Evolutionary conservation across 2,329 filamentous ascomycete species (phyloP).

Genomic region (Elsinoe ampelina): DNA sequence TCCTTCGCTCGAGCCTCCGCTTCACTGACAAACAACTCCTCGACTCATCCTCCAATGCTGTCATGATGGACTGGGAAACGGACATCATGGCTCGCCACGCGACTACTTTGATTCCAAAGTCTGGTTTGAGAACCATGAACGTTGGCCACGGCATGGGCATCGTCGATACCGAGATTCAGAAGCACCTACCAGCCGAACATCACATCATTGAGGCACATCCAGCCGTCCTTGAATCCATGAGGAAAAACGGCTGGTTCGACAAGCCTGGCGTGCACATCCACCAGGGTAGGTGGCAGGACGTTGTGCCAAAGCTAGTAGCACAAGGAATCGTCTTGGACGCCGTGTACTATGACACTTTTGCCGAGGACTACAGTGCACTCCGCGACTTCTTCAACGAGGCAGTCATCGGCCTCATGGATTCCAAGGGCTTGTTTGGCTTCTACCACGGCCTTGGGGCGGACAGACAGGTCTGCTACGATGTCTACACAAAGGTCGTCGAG

Average conservation of each 20-base stretch:
- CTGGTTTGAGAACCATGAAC: slow-evolving; percentile 39
- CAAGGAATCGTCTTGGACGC: slow-evolving; percentile 37
- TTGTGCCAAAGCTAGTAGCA: slow-evolving; percentile 37
- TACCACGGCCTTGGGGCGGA: slow-evolving; percentile 80
- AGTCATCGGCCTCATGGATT: slow-evolving; percentile 68
- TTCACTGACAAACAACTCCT: slow-evolving; percentile 40
- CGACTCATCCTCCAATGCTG: slow-evolving; percentile 41
- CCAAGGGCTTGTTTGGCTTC: slow-evolving; percentile 48
- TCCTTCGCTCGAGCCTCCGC: slow-evolving; percentile 40
- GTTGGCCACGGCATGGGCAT: slow-evolving; percentile 45
- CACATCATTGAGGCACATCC: slow-evolving; percentile 46
- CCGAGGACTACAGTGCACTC: slow-evolving; percentile 81
- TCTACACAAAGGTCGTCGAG: slow-evolving; percentile 83
- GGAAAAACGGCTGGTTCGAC: slow-evolving; percentile 40
- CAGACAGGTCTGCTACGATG: slow-evolving; percentile 86
- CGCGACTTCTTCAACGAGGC: slow-evolving; percentile 81
- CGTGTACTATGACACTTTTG: slow-evolving; percentile 96
- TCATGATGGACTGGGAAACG: slow-evolving; percentile 47
- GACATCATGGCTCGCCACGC: slow-evolving; percentile 41
- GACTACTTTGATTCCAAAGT: slow-evolving; percentile 32
- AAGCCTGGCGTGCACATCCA: slow-evolving; percentile 41
- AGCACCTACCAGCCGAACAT: slow-evolving; percentile 36
- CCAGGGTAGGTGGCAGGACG: slow-evolving; percentile 42
- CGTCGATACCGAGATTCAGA: slow-evolving; percentile 39
- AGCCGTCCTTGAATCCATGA: slow-evolving; percentile 38